Conservation (phyloP, 2,329 filamentous ascomycete species). For the Periglandula ipomoeae region DNA sequence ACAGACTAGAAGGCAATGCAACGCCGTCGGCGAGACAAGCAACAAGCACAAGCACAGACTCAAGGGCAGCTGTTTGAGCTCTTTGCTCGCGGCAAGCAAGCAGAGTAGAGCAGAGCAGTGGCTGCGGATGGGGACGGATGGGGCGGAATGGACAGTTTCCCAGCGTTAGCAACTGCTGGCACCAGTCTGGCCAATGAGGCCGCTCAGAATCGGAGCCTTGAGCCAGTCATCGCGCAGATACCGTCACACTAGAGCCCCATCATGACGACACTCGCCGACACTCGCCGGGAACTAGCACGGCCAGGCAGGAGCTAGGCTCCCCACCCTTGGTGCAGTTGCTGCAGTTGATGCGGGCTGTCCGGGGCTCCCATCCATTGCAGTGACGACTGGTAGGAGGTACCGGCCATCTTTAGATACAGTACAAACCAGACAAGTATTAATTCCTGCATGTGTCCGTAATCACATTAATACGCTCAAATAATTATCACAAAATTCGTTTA, state of each 20-base stretch:
- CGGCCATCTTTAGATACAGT: too few species aligned
- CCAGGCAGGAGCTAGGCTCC: not conserved
- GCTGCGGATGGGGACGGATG: not conserved
- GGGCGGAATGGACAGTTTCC: not conserved
- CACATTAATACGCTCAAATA: too few species aligned
- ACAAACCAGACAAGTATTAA: too few species aligned
- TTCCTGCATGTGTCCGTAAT: too few species aligned
- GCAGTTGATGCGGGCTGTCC: too few species aligned
- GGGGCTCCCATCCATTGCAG: too few species aligned
- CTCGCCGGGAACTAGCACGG: not conserved
- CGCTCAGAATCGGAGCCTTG: not conserved
- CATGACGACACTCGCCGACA: conserved; percentile 3
- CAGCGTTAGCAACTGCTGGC: not conserved
- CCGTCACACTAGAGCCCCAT: not conserved
- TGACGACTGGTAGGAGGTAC: too few species aligned
- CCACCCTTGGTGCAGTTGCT: too few species aligned
- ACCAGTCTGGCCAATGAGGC: not conserved
- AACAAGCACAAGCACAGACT: too few species aligned
- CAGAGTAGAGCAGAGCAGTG: too few species aligned
- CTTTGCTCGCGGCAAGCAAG: not conserved
- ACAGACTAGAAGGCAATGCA: not conserved
- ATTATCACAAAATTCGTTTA: too few species aligned
- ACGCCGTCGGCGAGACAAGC: too few species aligned
- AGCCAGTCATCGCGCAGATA: not conserved
- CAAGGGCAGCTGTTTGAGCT: not conserved